A percentile compares a stretch with the other conserved stretches of the same genome.
phyloP scores from a whole-genome alignment of 2,329 filamentous ascomycete species.

The Fusarium torreyae region DNA sequence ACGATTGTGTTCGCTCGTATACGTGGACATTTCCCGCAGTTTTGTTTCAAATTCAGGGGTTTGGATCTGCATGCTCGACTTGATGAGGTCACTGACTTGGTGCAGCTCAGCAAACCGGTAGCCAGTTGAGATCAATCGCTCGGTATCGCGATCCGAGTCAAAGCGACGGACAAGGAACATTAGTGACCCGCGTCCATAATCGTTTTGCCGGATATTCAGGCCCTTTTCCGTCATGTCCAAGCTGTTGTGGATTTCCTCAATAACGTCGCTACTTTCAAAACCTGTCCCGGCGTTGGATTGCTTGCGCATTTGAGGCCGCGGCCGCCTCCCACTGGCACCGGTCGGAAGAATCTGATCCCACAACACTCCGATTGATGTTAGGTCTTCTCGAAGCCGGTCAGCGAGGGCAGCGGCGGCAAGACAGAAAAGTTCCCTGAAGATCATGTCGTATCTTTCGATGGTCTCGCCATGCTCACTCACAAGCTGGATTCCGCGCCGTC shows the following conservation, averaged over 20 bases:
- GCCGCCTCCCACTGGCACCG: conserved; percentile 57
- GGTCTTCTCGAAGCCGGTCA: conserved; percentile 72
- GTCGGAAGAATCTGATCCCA: conserved; percentile 84
- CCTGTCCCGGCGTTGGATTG: conserved; percentile 27
- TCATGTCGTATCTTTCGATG: conserved; percentile 78
- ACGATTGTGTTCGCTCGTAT: conserved; percentile 63
- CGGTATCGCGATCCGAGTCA: conserved; percentile 69
- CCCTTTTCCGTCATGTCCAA: conserved; percentile 62
- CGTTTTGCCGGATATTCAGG: conserved; percentile 47
- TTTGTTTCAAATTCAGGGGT: conserved; percentile 72
- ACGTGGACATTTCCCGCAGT: conserved; percentile 75
- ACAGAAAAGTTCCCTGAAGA: conserved; percentile 89
- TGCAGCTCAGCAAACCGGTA: conserved; percentile 82
- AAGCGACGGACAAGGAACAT: conserved; percentile 83
- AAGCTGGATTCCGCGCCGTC: conserved; percentile 58
- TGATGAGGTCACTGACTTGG: conserved; percentile 78
- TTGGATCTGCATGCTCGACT: conserved; percentile 81
- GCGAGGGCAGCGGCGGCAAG: conserved; percentile 83
- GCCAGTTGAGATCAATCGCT: conserved; percentile 77
- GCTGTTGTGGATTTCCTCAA: conserved; percentile 43
- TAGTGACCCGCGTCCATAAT: conserved; percentile 80
- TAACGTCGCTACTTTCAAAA: conserved; percentile 23
- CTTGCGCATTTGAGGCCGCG: conserved; percentile 36
- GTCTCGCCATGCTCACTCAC: conserved; percentile 69
- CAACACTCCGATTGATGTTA: conserved; percentile 76